These are phyloP conservation scores for Backusella macrospora DNA, from an alignment of 192 early-diverging fungal species.

Conservation along the genomic window DNA sequence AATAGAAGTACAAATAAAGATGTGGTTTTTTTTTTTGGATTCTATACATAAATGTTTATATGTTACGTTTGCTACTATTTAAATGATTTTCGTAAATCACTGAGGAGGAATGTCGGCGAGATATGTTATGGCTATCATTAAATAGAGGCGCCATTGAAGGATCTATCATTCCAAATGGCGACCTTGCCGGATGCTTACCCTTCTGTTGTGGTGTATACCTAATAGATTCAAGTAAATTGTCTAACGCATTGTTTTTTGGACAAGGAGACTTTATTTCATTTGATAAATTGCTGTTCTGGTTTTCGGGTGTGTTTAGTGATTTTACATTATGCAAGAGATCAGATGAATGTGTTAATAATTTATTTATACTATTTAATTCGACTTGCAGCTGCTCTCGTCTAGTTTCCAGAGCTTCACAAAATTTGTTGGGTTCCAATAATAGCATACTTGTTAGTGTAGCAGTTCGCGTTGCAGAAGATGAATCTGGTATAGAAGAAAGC, in stretches of 20 bases:
- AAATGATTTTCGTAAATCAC: constrained; percentile 1
- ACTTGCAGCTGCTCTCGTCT: constrained; percentile 16
- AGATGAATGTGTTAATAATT: constrained; percentile 17
- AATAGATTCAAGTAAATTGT: neutral
- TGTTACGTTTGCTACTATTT: neutral
- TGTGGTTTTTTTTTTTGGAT: neutral
- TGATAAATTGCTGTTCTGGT: neutral
- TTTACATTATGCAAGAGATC: neutral
- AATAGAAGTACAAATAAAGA: constrained; percentile 3
- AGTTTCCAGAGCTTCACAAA: neutral
- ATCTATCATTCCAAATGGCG: neutral
- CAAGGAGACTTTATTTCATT: neutral
- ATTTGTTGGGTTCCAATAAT: constrained; percentile 12
- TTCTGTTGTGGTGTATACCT: neutral
- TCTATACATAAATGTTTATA: neutral
- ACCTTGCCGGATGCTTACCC: neutral
- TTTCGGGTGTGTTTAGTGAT: neutral
- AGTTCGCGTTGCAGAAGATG: neutral
- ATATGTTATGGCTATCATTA: neutral
- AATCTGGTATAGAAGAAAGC: neutral
- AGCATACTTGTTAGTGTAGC: constrained; percentile 16
- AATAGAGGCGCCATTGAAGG: neutral
- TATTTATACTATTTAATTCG: constrained; percentile 20
- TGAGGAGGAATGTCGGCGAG: constrained; percentile 5
- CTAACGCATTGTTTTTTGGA: neutral